Evolutionary conservation across 305 asterid species (phyloP), one percentile per base, ranked within the genome.

Genomic region (Fraxinus platypoda): DNA sequence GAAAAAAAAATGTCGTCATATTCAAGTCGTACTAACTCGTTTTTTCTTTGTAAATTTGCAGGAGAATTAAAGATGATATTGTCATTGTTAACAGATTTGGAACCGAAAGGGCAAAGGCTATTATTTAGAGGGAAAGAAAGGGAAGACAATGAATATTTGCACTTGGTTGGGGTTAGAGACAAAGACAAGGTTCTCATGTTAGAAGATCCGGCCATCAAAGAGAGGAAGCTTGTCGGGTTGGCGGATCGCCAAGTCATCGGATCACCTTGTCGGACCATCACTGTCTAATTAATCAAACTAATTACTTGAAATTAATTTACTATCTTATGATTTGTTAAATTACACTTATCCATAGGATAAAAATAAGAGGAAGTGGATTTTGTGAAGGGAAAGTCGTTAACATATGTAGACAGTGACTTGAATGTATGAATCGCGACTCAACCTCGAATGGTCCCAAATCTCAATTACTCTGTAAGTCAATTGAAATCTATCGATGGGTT

Each of bases 141-240:
- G 79, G 98, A 91, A 5, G 97, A 93, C 33, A 17, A 81, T 34
- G 97, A 94, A 33, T 89, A 89, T 77, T 78, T 94, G 82, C 97
- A 94, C 88, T 93, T 94, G 97, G 93, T 92, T 57, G 97, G 97
- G 6, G 94, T 93, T 8, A 84, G 84, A 80, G 92, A 93, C 81
- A 90, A 83, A 52, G 95, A 93, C 87, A 93, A 91, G 83, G 88
- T 93, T 28, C 83, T 92, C 8, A 82, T 93, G 83, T 78, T 94
- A 77, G 93, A 94, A 85, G 97, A 94, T 83, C 97, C 97, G 76
- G 92, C 97, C 8, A 86, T 88, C 37, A 94, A 90, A 83, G 98
- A 93, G 80, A 89, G 83, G 90, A 93, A 93, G 81, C 88, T 83
- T 8, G 84, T 86, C 85, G 91, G 88, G 78, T 72, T 80, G 84